Evolutionary conservation across 2,329 filamentous ascomycete genomes (phyloP).

Genomic region (Arthrobotrys conoides): DNA sequence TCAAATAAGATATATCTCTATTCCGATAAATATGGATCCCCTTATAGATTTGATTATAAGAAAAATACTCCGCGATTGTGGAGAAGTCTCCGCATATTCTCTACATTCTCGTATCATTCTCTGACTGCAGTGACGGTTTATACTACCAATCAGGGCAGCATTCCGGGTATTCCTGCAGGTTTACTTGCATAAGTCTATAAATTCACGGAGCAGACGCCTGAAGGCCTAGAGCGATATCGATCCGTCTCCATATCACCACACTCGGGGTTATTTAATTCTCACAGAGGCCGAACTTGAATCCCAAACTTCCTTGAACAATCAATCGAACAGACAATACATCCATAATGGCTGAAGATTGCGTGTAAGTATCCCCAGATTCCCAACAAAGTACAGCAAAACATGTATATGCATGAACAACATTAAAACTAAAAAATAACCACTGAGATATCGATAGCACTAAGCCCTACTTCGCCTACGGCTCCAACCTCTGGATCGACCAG

Average conservation of each 20-base stretch:
- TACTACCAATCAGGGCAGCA: neutral
- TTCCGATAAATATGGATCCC: neutral
- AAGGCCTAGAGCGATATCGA: neutral
- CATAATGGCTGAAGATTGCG: neutral
- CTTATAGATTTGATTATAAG: no score
- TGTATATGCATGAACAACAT: neutral
- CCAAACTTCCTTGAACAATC: neutral
- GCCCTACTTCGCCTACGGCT: constrained; percentile 79
- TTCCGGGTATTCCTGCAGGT: neutral
- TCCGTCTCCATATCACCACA: neutral
- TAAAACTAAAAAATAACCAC: neutral
- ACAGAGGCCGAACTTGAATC: neutral
- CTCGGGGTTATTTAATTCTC: neutral
- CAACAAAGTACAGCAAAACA: no score
- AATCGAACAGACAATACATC: neutral
- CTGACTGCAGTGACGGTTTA: neutral
- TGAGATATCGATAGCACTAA: constrained; percentile 13
- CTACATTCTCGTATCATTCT: neutral
- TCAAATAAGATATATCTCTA: neutral
- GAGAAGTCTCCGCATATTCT: neutral
- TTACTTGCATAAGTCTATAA: constrained; percentile 2
- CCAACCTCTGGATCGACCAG: constrained; percentile 77
- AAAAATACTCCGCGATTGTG: neutral
- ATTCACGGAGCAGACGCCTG: neutral
- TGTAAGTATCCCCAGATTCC: neutral